Conservation (phyloP, 2,329 filamentous ascomycete species). For the Aspergillus sp. region DNA sequence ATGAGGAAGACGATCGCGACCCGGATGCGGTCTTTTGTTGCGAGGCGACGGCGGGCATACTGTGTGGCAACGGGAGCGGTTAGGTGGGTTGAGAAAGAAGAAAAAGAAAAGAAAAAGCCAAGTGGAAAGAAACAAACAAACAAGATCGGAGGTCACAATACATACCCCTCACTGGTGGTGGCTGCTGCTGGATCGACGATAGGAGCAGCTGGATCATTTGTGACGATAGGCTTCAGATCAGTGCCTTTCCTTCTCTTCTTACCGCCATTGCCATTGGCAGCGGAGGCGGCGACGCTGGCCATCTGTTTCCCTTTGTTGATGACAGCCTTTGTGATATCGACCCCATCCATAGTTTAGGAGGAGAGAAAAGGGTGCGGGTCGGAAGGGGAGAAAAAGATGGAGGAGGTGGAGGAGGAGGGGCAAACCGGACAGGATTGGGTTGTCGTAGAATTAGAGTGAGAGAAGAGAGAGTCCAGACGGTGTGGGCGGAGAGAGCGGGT, state of each 20-base stretch:
- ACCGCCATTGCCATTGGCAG: constrained; percentile 52
- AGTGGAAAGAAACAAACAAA: constrained; percentile 9
- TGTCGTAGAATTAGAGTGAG: too few relatives aligned
- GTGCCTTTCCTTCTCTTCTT: constrained; percentile 64
- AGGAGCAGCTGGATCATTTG: constrained; percentile 51
- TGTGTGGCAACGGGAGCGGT: too few relatives aligned
- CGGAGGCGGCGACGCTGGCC: constrained; percentile 43
- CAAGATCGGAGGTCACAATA: too few relatives aligned
- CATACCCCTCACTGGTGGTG: constrained; percentile 41
- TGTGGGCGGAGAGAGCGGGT: constrained; percentile 1
- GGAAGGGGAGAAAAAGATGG: constrained; percentile 1
- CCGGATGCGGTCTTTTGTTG: constrained; percentile 36
- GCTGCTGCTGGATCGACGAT: constrained; percentile 23
- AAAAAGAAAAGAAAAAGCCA: constrained; percentile 2
- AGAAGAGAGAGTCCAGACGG: background rate
- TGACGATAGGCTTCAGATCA: constrained; percentile 63
- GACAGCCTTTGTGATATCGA: constrained; percentile 60
- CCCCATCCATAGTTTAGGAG: constrained; percentile 54
- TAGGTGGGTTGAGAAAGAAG: background rate
- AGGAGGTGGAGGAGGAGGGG: constrained; percentile 2
- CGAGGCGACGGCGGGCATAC: too few relatives aligned
- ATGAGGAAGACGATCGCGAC: constrained; percentile 70
- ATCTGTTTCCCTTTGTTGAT: constrained; percentile 64
- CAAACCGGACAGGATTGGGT: too few relatives aligned
- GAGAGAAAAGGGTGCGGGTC: constrained; percentile 1